Evolutionary conservation across 2,329 filamentous ascomycete genomes (phyloP).

Genomic region (Dactylellina drechsleri): DNA sequence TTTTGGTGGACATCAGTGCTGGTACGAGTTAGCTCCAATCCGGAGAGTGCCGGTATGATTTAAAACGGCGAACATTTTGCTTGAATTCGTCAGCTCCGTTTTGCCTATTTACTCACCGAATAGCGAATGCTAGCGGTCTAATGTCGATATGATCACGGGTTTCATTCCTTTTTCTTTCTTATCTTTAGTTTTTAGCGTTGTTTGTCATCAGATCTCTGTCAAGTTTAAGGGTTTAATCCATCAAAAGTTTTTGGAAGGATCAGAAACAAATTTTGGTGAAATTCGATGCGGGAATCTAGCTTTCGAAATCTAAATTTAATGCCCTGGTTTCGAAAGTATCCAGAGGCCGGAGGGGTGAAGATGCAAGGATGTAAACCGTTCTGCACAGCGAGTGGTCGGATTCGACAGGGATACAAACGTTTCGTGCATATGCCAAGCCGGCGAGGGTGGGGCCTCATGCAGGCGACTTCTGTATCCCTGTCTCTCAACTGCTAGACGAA

Average conservation of each 20-base stretch:
- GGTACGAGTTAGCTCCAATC: not conserved
- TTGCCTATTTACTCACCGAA: conserved; percentile 9
- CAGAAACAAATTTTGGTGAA: not conserved
- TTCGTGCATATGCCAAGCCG: conserved; percentile 35
- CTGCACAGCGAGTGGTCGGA: conserved; percentile 21
- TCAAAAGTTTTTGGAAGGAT: conserved; percentile 32
- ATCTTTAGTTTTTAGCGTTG: conserved; percentile 1
- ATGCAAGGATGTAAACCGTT: not conserved
- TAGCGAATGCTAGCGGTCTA: conserved; percentile 6
- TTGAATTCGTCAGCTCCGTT: conserved; percentile 13
- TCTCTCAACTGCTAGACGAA: conserved; percentile 23
- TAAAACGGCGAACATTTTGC: too few relatives aligned
- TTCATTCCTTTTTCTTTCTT: not conserved
- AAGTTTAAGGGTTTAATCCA: not conserved
- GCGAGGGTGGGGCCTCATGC: conserved; percentile 15
- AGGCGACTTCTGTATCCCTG: conserved; percentile 41
- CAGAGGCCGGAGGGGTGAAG: conserved; percentile 1
- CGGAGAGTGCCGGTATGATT: not conserved
- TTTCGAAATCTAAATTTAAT: conserved; percentile 5
- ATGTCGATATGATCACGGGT: conserved; percentile 3
- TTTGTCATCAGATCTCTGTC: not conserved
- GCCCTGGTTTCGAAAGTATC: conserved; percentile 3
- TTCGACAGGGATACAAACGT: conserved; percentile 41
- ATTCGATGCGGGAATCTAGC: conserved; percentile 2
- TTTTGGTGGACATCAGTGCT: conserved; percentile 1